phyloP scores from a whole-genome alignment of 805 yeast species.

The Yarrowia divulgata region DNA sequence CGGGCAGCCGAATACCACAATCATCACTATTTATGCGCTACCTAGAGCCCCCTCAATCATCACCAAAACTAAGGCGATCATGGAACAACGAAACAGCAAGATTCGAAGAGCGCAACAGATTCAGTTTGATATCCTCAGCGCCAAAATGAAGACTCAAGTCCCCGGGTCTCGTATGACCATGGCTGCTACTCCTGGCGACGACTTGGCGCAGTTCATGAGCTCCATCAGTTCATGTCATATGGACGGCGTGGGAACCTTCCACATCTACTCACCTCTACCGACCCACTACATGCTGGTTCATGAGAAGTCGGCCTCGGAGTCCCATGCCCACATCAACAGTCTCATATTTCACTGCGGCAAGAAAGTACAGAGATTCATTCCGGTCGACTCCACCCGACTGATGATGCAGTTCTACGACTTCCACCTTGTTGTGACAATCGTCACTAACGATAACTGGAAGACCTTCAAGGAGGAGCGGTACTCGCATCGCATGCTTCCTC shows the following conservation, averaged over 20 bases:
- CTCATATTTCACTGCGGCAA: not conserved
- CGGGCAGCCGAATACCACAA: too few relatives aligned
- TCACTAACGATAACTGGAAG: not conserved
- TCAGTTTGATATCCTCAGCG: too few relatives aligned
- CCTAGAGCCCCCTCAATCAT: too few relatives aligned
- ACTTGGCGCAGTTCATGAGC: not conserved
- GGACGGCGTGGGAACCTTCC: not conserved
- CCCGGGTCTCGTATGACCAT: too few relatives aligned
- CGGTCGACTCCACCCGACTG: not conserved
- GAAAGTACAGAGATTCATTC: not conserved
- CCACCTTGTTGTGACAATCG: not conserved
- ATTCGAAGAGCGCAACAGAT: too few relatives aligned
- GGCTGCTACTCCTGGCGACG: too few relatives aligned
- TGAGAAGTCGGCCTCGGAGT: not conserved
- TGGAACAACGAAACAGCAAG: too few relatives aligned
- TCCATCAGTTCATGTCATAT: not conserved
- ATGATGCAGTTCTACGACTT: not conserved
- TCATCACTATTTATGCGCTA: too few relatives aligned
- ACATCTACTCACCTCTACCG: not conserved
- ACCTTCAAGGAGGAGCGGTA: not conserved
- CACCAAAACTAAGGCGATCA: too few relatives aligned
- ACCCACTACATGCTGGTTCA: not conserved
- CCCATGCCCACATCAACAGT: not conserved
- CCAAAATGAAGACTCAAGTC: too few relatives aligned
- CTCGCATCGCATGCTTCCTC: not conserved